phyloP scores from a whole-genome alignment of 2,329 filamentous ascomycete genomes.

The Ceratocystis huliohia region DNA sequence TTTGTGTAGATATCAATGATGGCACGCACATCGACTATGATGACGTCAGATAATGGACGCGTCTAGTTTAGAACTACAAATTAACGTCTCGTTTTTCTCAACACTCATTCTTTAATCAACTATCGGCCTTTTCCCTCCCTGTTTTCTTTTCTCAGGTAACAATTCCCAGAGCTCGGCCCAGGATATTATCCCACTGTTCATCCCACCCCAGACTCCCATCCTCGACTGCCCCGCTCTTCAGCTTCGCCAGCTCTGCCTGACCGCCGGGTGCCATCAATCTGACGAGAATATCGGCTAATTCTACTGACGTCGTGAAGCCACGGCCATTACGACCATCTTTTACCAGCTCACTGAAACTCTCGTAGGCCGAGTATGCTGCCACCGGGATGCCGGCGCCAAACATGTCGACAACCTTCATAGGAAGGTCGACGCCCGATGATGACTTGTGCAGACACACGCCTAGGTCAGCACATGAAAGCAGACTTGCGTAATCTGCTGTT shows the following conservation, averaged over 20 bases:
- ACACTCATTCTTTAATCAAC: too few species aligned
- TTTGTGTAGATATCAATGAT: background rate
- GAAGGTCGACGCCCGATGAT: constrained; percentile 85
- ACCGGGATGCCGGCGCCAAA: constrained; percentile 90
- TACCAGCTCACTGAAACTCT: constrained; percentile 84
- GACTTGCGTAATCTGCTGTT: constrained; percentile 67
- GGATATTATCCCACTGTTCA: constrained; percentile 79
- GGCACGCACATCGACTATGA: background rate
- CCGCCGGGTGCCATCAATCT: constrained; percentile 47
- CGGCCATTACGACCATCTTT: constrained; percentile 73
- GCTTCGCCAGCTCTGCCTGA: constrained; percentile 40
- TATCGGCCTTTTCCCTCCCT: background rate
- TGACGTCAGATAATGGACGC: background rate
- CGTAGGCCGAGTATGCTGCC: constrained; percentile 70
- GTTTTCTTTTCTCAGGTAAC: constrained; percentile 14
- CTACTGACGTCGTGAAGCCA: constrained; percentile 62
- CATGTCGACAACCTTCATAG: constrained; percentile 99
- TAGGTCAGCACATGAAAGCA: constrained; percentile 76
- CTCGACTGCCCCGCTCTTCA: constrained; percentile 57
- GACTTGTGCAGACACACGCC: constrained; percentile 88
- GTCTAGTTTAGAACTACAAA: constrained; percentile 5
- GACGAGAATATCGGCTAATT: constrained; percentile 50
- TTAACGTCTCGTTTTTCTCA: background rate
- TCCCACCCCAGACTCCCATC: constrained; percentile 77
- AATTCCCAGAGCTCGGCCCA: constrained; percentile 55